These are phyloP conservation scores for Tuber indicum DNA, from an alignment of 495 filamentous ascomycete genomes.

Conservation along the genomic window DNA sequence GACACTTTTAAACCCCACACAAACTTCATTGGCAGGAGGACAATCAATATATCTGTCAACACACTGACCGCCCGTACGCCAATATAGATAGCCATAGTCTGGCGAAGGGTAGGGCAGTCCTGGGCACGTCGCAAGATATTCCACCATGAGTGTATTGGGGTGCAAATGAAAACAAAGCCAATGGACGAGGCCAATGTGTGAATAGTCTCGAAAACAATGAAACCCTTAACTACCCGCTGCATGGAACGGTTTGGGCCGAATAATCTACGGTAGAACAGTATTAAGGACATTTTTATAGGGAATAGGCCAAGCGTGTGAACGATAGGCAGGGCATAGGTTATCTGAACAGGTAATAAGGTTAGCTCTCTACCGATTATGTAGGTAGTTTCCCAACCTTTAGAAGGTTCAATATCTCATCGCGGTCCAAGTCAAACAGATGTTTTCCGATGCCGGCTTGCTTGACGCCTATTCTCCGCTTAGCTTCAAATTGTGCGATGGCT, in stretches of 20 bases:
- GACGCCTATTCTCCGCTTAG: slow-evolving; percentile 15
- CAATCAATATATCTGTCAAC: slow-evolving; percentile 42
- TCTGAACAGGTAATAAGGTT: slow-evolving; percentile 4
- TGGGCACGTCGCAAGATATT: slow-evolving; percentile 15
- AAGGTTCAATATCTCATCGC: slow-evolving; percentile 5
- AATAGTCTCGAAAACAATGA: slow-evolving; percentile 31
- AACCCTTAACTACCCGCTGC: slow-evolving; percentile 18
- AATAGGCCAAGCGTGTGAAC: slow-evolving; percentile 30
- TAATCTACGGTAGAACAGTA: slow-evolving; percentile 38
- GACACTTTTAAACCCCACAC: slow-evolving; percentile 41
- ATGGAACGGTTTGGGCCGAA: slow-evolving; percentile 20
- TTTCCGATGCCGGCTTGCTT: slow-evolving; percentile 28
- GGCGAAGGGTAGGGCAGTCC: slow-evolving; percentile 25
- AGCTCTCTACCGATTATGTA: not conserved
- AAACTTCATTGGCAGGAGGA: slow-evolving; percentile 43
- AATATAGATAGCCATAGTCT: slow-evolving; percentile 31
- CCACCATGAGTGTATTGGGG: slow-evolving; percentile 35
- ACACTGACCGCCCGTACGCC: slow-evolving; percentile 37
- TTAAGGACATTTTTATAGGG: slow-evolving; percentile 35
- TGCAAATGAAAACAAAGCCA: slow-evolving; percentile 33
- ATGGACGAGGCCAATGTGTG: slow-evolving; percentile 25
- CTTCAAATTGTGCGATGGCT: not conserved
- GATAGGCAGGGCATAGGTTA: slow-evolving; percentile 34
- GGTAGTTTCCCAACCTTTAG: slow-evolving; percentile 20
- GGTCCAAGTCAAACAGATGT: slow-evolving; percentile 32